Base-by-base conservation (phyloP, 768 basidiomycete genomes). In the Kwoniella heveanensis region DNA sequence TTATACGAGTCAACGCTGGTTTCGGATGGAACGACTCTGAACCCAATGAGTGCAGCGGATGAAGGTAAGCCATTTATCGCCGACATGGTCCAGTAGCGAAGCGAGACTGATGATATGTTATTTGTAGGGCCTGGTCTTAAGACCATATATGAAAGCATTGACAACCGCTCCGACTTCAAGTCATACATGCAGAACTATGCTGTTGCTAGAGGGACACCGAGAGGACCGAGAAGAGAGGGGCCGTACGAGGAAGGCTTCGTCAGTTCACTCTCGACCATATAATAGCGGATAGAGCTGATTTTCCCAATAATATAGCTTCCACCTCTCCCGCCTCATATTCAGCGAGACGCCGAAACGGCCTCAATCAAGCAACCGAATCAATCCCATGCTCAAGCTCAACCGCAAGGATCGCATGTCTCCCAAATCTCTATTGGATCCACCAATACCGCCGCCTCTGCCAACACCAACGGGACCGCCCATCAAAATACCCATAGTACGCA, bases 181-280 rank as follows among this genome's bases (percentile, higher is more conserved):
- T 87, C 85, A 8, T 99, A 89, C 77, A 97, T 99, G 94, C 92
- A 96, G 77, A 92, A 96, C 77, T 99, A 95, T 76, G 88, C 90
- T 0, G 92, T 94, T 74, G 92, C 92, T 27, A 89, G 90, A 64
- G 90, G 88, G 22, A 62, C 79, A 5, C 72, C 77, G 15, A 83
- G 87, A 39, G 91, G 90, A n/a, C 91, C 90, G 27, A 84, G 90
- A 64, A 84, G 93, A 65, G 91, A 96, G 70, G 94, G 91, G 2
- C 92, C 92, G 2, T 83, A 85, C 56, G 91, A 97, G 57, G 92
- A 96, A 77, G 92, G 92, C 44, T 96, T 92, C 82, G 95, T 97
- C 78, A 79, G 92, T 85, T n/a, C 32, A 32, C 32, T 32, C 47
- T 6, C 47, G 5, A 32, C 32, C 32, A 32, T 32, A 13, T 5